Conservation (phyloP, 345 rosid species). For the Salix brachista region DNA sequence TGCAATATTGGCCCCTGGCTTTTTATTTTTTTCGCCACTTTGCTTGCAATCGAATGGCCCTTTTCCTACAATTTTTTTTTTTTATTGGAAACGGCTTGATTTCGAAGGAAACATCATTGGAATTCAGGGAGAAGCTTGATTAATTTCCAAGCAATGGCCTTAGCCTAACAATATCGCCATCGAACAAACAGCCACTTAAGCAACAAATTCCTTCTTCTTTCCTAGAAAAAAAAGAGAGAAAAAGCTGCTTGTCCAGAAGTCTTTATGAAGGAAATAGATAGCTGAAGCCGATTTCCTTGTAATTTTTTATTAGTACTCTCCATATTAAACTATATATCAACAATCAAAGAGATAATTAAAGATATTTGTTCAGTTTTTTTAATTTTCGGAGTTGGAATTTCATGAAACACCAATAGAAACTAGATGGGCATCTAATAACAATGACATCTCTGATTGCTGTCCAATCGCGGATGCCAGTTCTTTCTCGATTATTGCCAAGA, state of each 20-base stretch:
- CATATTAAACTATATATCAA: too few relatives aligned
- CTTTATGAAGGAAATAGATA: background rate
- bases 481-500: background rate
- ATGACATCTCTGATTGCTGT: background rate
- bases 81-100: slow-evolving; percentile 1
- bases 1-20: background rate
- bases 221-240: background rate
- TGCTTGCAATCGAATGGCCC: background rate
- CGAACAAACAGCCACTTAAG: background rate
- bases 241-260: background rate
- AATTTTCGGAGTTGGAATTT: too few relatives aligned
- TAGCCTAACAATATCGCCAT: background rate
- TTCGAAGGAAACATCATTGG: background rate
- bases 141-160: background rate
- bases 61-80: background rate
- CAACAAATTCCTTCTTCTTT: too few relatives aligned
- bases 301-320: too few relatives aligned
- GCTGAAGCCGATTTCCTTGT: too few relatives aligned
- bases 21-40: background rate
- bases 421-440: background rate
- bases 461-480: background rate
- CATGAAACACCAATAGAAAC: slow-evolving; percentile 5
- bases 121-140: background rate
- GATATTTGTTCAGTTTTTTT: too few relatives aligned
- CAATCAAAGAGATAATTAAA: too few relatives aligned